Evolutionary conservation across 345 rosid species (phyloP).

Genomic region (Citrus cavaleriei): DNA sequence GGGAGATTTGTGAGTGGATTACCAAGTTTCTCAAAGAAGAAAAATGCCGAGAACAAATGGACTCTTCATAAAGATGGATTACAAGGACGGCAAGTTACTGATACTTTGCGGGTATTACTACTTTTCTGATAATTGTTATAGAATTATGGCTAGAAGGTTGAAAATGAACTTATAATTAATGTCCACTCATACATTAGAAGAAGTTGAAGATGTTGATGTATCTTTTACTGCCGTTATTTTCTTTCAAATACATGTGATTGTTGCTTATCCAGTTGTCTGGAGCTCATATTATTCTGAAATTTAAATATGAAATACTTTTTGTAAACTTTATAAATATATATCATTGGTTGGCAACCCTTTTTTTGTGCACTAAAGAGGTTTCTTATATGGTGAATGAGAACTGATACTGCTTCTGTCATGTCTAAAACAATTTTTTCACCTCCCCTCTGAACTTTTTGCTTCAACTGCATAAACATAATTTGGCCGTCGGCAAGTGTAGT

Average conservation of each 20-base stretch:
- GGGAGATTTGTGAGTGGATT: slow-evolving; percentile 80
- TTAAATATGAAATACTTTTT: not conserved
- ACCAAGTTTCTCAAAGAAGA: slow-evolving; percentile 81
- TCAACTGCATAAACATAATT: not conserved
- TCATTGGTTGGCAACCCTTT: not conserved
- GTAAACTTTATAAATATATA: not conserved
- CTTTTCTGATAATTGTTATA: not conserved
- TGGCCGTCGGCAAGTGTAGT: not conserved
- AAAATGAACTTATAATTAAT: not conserved
- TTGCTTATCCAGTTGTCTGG: not conserved
- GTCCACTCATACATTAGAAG: not conserved
- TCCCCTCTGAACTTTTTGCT: not conserved
- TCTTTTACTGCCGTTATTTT: not conserved
- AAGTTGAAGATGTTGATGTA: not conserved
- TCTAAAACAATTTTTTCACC: not conserved
- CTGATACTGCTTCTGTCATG: not conserved
- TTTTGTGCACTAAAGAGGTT: not conserved
- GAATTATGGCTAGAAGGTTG: slow-evolving; percentile 4
- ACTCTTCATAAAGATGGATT: slow-evolving; percentile 79
- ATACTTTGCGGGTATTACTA: slow-evolving; percentile 58
- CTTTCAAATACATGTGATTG: not conserved
- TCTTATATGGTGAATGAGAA: not conserved
- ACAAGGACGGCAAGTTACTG: slow-evolving; percentile 85
- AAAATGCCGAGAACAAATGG: slow-evolving; percentile 86
- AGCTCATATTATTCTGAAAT: not conserved